Base-by-base conservation (phyloP, 1,139 yeast genomes). In the Hyphopichia fennica region DNA sequence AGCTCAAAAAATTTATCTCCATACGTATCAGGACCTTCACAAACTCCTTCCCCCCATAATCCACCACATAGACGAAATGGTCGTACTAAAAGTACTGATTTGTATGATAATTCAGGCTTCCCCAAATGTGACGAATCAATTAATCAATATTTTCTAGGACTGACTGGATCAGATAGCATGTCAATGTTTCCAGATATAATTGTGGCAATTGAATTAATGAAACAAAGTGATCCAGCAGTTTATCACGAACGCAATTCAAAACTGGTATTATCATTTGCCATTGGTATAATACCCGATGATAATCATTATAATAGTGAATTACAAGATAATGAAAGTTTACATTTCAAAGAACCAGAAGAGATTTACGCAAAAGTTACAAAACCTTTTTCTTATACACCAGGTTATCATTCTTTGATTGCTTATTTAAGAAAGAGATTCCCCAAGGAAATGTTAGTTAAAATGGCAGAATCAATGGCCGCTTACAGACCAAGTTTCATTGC, bases 401-500 rank as follows among this genome's bases (percentile, higher is more conserved):
- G 96, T 2, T 93, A 87, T 60, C 96, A 89, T 62, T 81, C 84
- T 37, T 72, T 93, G 42, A 82, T 88, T 54, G 78, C 82, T 15
- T 91, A 91, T 60, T 68, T 93, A 45, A 70, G 86, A 44, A 71
- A 77, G 34, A 65, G 98, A 41, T 90, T 93, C 57, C 78, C 81
- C 40, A 80, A 82, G 45, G 74, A 75, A 25, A 83, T 85, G 67
- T 72, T 91, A 48, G 85, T 90, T 42, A 79, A 84, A 45, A 86
- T 93, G 82, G 93, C 96, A 2, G 84, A 86, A 54, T 82, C 88
- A 10, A 87, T 93, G 84, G 95, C 97, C 0, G 81, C 83, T 38
- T 90, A 90, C 56, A 69, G 98, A 48, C 97, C 98, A 1, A 82
- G 90, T 9, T 91, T 91, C 59, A 90, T 91, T 52, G 97, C 97